phyloP scores from a whole-genome alignment of 371 early-diverging fungal species.

The Saksenaea vasiformis region DNA sequence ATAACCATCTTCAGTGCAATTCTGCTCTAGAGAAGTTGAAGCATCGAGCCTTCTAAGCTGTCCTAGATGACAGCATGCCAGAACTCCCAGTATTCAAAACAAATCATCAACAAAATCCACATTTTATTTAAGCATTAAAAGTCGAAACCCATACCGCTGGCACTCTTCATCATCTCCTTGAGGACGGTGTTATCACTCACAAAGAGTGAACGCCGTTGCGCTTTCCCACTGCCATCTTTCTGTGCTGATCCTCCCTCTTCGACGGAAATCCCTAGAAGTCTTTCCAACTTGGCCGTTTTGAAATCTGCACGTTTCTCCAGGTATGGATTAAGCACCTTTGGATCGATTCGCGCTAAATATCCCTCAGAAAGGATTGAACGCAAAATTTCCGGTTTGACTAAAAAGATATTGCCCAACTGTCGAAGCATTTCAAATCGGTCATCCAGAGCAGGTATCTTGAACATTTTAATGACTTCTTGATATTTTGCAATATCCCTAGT shows the following conservation, averaged over 20 bases:
- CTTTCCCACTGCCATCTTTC: constrained; percentile 13
- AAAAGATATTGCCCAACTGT: constrained; percentile 88
- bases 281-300: constrained; percentile 66
- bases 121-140: constrained; percentile 32
- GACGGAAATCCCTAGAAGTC: constrained; percentile 51
- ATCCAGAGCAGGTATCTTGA: constrained; percentile 74
- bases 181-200: constrained; percentile 51
- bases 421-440: constrained; percentile 91
- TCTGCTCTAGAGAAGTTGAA: no score
- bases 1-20: no score
- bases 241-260: constrained; percentile 18
- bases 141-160: constrained; percentile 31
- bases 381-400: constrained; percentile 88
- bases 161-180: constrained; percentile 47
- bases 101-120: constrained; percentile 9
- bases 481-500: constrained; percentile 90
- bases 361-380: constrained; percentile 83
- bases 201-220: constrained; percentile 47
- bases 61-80: no score
- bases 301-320: constrained; percentile 89
- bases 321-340: constrained; percentile 78
- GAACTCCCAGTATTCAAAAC: no score
- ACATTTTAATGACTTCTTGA: constrained; percentile 79
- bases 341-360: constrained; percentile 80
- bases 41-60: no score